Evolutionary conservation across 2,329 filamentous ascomycete species (phyloP), one percentile per base, ranked within the genome.

Genomic region (Blumeriella jaapii): DNA sequence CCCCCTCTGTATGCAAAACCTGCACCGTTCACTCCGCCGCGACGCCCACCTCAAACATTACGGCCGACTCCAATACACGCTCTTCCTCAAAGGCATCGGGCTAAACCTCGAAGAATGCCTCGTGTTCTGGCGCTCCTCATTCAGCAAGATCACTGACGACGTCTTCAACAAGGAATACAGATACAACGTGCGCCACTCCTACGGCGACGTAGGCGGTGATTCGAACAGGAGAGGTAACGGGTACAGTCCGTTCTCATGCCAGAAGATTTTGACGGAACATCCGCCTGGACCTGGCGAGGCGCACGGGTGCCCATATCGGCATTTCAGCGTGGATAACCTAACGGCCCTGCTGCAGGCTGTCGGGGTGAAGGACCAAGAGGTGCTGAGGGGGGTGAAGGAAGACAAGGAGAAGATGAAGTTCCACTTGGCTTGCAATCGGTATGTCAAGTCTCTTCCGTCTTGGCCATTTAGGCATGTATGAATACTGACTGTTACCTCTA

Each of bases 151-250:
- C 45, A 87, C 83, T 0, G 91, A 96, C 53, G 89, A 96, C 52
- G 79, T 79, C 22, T 98, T 96, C 69, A 93, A 93, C 61, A 96
- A 95, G 55, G 86, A 95, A 56, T 96, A 98, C 62, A 74, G 82
- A 28, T 98, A 98, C 69, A 96, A 98, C 57, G 74, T 96, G 39
- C 82, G 87, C n/a, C 89, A 98, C 67, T 61, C 69, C 1, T 98
- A 96, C 57, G 91, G 91, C 47, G 89, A 96, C 52, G 91, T 96
- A 1, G 91, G 91, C 36, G 89, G 89, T 39, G 89, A 96, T 59
- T 69, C 77, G 13, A 95, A 93, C 55, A 74, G 89, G 19, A 74
- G 89, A 35, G 82, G 86, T 26, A 73, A 82, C 36, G 89, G 89
- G 13, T 95, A 95, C 57, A 82, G 82, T 31, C 85, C 91, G 0